Conservation (phyloP, 2,329 filamentous ascomycete genomes). For the Pseudogymnoascus pannorum region DNA sequence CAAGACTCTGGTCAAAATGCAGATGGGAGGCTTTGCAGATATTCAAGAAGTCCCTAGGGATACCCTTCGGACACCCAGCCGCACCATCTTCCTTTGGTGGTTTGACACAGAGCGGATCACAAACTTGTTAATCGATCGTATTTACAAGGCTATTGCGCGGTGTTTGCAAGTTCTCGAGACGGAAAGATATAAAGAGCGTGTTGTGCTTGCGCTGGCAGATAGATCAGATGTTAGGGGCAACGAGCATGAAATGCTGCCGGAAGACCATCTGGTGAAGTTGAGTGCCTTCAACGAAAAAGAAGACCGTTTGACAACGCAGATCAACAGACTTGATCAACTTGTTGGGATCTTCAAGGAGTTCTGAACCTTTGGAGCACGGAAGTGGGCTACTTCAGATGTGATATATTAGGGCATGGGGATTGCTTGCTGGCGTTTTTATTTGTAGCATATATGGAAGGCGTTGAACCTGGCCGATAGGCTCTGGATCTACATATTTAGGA, state of each 20-base stretch:
- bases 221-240: constrained; percentile 79
- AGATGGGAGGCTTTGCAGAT: constrained; percentile 78
- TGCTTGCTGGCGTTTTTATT: not conserved
- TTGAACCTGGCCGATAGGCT: constrained; percentile 7
- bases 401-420: not conserved
- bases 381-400: not conserved
- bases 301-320: constrained; percentile 68
- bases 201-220: constrained; percentile 73
- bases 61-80: constrained; percentile 68
- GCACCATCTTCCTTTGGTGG: constrained; percentile 87
- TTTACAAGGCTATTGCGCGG: constrained; percentile 85
- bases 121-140: constrained; percentile 65
- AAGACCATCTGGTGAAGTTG: constrained; percentile 62
- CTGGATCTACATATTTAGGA: constrained; percentile 8
- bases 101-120: constrained; percentile 71
- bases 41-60: constrained; percentile 93
- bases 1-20: constrained; percentile 75
- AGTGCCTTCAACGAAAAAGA: constrained; percentile 54
- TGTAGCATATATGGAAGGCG: constrained; percentile 9
- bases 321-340: constrained; percentile 75
- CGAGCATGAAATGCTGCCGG: constrained; percentile 71
- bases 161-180: constrained; percentile 72
- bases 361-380: constrained; percentile 32
- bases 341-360: constrained; percentile 78
- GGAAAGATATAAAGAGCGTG: constrained; percentile 63